Conservation (phyloP, 2,329 filamentous ascomycete genomes). For the Thelonectria discophora region DNA sequence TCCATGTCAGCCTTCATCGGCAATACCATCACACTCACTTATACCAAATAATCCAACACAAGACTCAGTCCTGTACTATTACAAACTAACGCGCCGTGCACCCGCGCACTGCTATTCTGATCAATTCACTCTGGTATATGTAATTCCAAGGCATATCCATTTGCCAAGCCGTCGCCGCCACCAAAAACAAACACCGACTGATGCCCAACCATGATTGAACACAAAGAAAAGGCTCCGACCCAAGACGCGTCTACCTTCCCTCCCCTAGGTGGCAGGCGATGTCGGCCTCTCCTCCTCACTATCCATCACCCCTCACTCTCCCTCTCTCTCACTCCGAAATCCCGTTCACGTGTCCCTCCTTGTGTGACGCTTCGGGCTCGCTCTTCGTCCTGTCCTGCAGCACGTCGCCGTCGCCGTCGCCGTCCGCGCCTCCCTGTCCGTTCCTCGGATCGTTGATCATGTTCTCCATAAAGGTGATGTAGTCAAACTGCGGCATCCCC, state of each 20-base stretch:
- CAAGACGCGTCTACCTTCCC: conserved; percentile 13
- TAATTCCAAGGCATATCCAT: conserved; percentile 41
- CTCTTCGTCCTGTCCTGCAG: conserved; percentile 49
- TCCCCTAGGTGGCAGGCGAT: conserved; percentile 15
- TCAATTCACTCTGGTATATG: conserved; percentile 31
- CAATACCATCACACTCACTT: too few species aligned
- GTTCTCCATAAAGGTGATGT: conserved; percentile 96
- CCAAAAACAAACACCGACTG: conserved; percentile 36
- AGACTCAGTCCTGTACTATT: too few species aligned
- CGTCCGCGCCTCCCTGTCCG: conserved; percentile 38
- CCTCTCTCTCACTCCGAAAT: conserved; percentile 29
- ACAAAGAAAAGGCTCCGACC: conserved; percentile 26
- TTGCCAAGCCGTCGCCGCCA: conserved; percentile 30
- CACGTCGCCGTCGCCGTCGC: conserved; percentile 37
- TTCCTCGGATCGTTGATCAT: conserved; percentile 64
- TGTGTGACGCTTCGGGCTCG: conserved; percentile 44
- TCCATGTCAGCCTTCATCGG: too few species aligned
- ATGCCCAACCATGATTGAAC: conserved; percentile 22
- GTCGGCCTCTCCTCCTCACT: conserved; percentile 4
- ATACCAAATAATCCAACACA: too few species aligned
- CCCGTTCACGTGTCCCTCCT: conserved; percentile 49
- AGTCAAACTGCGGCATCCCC: conserved; percentile 89
- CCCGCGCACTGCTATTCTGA: conserved; percentile 30
- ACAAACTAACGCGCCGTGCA: neutral
- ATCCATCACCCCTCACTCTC: conserved; percentile 16